These are phyloP conservation scores for Xylaria grammica DNA, from an alignment of 495 filamentous ascomycete species.

Conservation along the genomic window DNA sequence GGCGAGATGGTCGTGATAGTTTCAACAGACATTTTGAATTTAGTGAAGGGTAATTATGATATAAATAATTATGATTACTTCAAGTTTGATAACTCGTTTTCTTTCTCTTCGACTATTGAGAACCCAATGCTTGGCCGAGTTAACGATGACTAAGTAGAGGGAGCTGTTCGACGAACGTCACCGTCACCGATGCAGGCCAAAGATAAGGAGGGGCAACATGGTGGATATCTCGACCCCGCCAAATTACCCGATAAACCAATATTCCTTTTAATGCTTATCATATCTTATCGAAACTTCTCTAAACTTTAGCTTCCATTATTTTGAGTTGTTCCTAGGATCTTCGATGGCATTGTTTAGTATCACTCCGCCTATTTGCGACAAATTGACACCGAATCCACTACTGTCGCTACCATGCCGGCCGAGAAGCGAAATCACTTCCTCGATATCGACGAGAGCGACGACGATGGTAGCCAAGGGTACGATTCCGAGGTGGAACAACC, in stretches of 20 bases:
- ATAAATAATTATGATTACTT: not conserved
- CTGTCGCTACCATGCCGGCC: slow-evolving; percentile 57
- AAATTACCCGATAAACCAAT: slow-evolving; percentile 20
- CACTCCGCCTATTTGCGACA: not conserved
- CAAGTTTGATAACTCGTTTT: too few relatives aligned
- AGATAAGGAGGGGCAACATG: slow-evolving; percentile 9
- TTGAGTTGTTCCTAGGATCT: not conserved
- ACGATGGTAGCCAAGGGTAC: slow-evolving; percentile 66
- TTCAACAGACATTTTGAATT: slow-evolving; percentile 72
- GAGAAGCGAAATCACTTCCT: slow-evolving; percentile 78
- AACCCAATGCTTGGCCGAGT: not conserved
- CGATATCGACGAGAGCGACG: slow-evolving; percentile 71
- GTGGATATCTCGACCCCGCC: slow-evolving; percentile 23
- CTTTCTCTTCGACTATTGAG: too few relatives aligned
- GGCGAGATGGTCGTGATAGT: slow-evolving; percentile 88
- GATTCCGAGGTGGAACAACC: slow-evolving; percentile 72
- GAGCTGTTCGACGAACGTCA: not conserved
- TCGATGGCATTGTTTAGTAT: not conserved
- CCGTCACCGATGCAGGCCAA: too few relatives aligned
- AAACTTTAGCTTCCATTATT: not conserved
- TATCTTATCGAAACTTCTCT: not conserved
- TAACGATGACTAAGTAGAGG: not conserved
- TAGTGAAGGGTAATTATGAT: too few relatives aligned
- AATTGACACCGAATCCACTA: not conserved
- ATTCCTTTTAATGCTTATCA: slow-evolving; percentile 15